phyloP scores from a whole-genome alignment of 106 monocot species.

The Dioscorea dumetorum region DNA sequence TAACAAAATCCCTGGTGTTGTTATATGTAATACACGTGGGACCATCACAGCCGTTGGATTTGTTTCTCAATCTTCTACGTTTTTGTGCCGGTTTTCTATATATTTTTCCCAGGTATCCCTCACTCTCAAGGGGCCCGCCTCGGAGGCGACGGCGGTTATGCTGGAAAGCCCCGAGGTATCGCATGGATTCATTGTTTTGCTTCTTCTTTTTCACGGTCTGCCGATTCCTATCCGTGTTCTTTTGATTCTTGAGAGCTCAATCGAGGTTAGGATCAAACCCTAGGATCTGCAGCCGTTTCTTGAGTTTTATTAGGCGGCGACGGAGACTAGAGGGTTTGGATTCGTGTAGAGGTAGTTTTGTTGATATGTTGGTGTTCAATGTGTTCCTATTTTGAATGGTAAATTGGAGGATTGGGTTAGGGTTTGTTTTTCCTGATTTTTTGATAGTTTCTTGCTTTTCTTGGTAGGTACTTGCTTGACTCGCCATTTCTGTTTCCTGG shows the following conservation, averaged over 20 bases:
- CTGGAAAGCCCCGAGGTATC: slow-evolving; percentile 9
- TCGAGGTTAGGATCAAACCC: not conserved
- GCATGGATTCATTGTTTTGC: not conserved
- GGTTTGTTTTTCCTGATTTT: not conserved
- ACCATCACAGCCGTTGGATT: too few species aligned
- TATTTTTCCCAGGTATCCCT: too few species aligned
- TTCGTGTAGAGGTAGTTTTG: too few species aligned
- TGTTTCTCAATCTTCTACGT: too few species aligned
- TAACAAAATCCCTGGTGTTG: too few species aligned
- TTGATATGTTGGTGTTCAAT: not conserved
- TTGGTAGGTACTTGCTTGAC: not conserved
- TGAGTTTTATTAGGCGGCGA: not conserved
- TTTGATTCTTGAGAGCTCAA: not conserved
- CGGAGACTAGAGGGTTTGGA: not conserved
- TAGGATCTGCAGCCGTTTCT: not conserved
- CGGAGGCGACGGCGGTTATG: slow-evolving; percentile 11
- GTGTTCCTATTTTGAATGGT: not conserved
- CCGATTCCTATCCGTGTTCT: not conserved
- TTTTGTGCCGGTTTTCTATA: too few species aligned
- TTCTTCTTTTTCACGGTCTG: not conserved
- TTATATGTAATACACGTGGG: too few species aligned
- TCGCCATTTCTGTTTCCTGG: not conserved
- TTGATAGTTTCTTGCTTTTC: not conserved
- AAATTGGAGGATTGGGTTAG: not conserved
- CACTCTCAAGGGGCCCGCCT: not conserved